phyloP scores from a whole-genome alignment of 1,284 basidiomycete species.

The Cryptococcus jaspeensis region DNA sequence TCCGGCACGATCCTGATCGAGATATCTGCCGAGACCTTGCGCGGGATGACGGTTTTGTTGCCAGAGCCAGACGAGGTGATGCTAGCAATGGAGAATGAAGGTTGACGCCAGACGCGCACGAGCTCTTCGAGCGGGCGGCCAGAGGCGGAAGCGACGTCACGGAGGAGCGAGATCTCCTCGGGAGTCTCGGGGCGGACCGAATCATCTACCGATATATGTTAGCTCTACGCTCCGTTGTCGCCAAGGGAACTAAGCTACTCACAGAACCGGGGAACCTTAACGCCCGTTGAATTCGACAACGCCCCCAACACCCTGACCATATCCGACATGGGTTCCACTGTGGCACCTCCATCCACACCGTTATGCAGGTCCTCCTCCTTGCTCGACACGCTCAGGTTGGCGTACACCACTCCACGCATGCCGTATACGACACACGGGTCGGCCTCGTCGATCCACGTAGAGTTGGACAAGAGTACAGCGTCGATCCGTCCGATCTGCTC shows the following conservation, averaged over 20 bases:
- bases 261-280: slow-evolving; percentile 85
- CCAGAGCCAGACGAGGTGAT: slow-evolving; percentile 37
- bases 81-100: slow-evolving; percentile 47
- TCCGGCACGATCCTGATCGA: slow-evolving; percentile 92
- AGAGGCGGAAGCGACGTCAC: slow-evolving; percentile 63
- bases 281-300: slow-evolving; percentile 62
- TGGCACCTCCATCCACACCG: slow-evolving; percentile 87
- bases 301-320: slow-evolving; percentile 81
- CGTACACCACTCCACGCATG: slow-evolving; percentile 77
- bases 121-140: slow-evolving; percentile 65
- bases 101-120: slow-evolving; percentile 68
- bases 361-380: slow-evolving; percentile 48
- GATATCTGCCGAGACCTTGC: slow-evolving; percentile 72
- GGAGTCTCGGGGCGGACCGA: slow-evolving; percentile 65
- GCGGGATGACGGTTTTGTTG: slow-evolving; percentile 77
- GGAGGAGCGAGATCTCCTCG: slow-evolving; percentile 67
- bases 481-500: slow-evolving; percentile 72
- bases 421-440: slow-evolving; percentile 96
- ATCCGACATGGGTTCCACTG: slow-evolving; percentile 86
- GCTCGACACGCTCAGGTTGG: slow-evolving; percentile 61
- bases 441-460: slow-evolving; percentile 93
- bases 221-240: background rate
- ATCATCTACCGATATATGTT: slow-evolving; percentile 60
- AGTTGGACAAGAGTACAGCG: slow-evolving; percentile 82
- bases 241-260: slow-evolving; percentile 42